Conservation (phyloP, 805 yeast genomes). For the Lipomyces starkeyi region DNA sequence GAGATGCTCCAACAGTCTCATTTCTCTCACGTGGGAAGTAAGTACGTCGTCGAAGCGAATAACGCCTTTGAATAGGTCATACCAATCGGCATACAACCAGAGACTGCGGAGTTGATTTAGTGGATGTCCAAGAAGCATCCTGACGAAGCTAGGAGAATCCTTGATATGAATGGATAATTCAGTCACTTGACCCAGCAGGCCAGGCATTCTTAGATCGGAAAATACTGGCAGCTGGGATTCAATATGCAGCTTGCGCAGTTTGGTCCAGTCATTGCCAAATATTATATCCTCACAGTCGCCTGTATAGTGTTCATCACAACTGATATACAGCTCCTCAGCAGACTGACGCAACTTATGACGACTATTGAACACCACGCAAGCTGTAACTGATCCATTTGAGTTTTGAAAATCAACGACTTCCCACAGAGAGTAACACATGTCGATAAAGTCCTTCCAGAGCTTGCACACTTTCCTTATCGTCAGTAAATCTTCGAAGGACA, state of each 20-base stretch:
- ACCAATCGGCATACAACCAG: background rate
- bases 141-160: background rate
- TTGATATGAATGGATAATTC: background rate
- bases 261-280: background rate
- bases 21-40: background rate
- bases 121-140: background rate
- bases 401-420: background rate
- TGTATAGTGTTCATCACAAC: background rate
- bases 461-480: background rate
- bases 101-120: background rate
- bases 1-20: background rate
- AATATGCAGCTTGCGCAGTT: background rate
- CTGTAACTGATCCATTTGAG: background rate
- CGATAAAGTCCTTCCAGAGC: background rate
- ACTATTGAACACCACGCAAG: background rate
- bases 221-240: background rate
- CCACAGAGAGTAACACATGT: background rate
- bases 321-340: background rate
- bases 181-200: background rate
- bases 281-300: background rate
- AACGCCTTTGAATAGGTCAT: background rate
- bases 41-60: background rate
- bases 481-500: background rate
- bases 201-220: background rate
- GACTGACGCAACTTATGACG: background rate